Conservation (phyloP, 257 asterid species). For the Solanum habrochaites region DNA sequence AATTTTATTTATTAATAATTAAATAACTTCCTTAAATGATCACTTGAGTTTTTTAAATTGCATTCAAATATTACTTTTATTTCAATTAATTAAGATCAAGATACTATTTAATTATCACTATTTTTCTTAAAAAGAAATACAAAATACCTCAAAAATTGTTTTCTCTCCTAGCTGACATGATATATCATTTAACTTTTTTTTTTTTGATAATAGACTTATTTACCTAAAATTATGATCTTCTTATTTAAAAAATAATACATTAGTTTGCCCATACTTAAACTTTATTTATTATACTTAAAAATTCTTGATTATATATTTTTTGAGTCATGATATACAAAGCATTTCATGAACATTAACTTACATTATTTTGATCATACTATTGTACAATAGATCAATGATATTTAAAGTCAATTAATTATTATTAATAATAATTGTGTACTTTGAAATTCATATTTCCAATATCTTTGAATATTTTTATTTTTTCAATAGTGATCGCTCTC, state of each 20-base stretch:
- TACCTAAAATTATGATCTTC: no score
- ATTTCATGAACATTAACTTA: neutral
- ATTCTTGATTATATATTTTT: no score
- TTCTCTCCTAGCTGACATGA: neutral
- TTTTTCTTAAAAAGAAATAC: no score
- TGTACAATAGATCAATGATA: neutral
- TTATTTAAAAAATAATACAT: neutral
- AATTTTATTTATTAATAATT: neutral
- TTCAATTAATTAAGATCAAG: neutral
- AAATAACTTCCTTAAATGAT: neutral
- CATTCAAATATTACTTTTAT: neutral
- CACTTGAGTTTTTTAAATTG: neutral
- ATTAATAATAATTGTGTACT: neutral
- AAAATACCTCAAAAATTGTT: neutral
- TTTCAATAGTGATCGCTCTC: neutral
- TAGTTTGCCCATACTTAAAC: neutral
- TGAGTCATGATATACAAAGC: neutral
- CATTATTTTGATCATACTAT: no score
- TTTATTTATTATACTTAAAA: neutral
- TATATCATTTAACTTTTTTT: neutral
- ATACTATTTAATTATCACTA: no score
- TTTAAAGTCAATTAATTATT: neutral
- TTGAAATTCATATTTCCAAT: neutral
- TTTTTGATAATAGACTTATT: neutral
- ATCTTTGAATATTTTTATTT: neutral